These are phyloP conservation scores for Globisporangium polare DNA, from an alignment of 352 stramenopile genomes.

Conservation along the genomic window DNA sequence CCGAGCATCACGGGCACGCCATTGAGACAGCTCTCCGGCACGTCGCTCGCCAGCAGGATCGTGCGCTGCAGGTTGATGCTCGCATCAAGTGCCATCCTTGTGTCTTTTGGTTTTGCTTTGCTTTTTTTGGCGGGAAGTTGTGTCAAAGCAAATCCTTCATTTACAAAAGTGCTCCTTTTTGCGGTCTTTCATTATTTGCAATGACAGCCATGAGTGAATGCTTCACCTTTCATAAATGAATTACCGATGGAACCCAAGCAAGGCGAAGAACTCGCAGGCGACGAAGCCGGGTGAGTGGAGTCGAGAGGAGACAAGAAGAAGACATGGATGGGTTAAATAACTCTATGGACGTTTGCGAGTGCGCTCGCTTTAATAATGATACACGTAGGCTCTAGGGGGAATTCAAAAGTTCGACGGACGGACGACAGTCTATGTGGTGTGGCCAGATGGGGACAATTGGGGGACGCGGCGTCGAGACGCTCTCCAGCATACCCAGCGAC, in stretches of 20 bases:
- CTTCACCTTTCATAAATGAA: too few relatives aligned
- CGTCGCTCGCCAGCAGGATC: slow-evolving; percentile 56
- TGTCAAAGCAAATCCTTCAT: too few relatives aligned
- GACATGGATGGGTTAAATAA: slow-evolving; percentile 7
- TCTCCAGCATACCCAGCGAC: background rate
- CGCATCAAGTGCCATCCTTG: background rate
- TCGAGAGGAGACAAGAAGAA: background rate
- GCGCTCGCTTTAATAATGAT: slow-evolving; percentile 11
- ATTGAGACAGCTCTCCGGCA: slow-evolving; percentile 54
- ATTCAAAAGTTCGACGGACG: slow-evolving; percentile 3
- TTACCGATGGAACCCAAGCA: too few relatives aligned
- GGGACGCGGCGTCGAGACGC: background rate
- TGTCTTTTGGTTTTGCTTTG: background rate
- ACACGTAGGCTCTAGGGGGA: slow-evolving; percentile 7
- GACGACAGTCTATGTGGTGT: background rate
- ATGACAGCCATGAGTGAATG: too few relatives aligned
- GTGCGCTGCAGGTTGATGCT: slow-evolving; percentile 44
- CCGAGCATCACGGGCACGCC: slow-evolving; percentile 86
- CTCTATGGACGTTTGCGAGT: slow-evolving; percentile 2
- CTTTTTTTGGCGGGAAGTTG: slow-evolving; percentile 9
- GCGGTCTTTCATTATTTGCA: too few relatives aligned
- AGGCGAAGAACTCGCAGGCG: too few relatives aligned
- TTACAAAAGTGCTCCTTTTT: too few relatives aligned
- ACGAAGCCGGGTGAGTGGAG: background rate
- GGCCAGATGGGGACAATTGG: background rate